Base-by-base conservation (phyloP, 2,329 filamentous ascomycete genomes). In the Fusarium sp. region DNA sequence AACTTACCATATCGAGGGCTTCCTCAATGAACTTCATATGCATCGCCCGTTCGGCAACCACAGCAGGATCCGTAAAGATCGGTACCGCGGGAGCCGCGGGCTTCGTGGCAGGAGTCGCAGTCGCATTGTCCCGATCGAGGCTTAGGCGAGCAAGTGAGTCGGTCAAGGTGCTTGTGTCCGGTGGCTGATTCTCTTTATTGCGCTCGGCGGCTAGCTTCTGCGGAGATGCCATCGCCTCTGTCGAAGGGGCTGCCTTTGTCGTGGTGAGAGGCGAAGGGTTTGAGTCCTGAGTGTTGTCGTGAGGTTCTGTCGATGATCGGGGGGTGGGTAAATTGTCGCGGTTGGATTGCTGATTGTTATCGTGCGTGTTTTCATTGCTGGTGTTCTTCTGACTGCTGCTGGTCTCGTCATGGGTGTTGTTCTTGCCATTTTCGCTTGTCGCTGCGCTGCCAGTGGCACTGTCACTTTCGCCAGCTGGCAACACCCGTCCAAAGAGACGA, bases 1-100 rank as follows among this genome's bases (percentile, higher is more conserved):
- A n/a, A 81, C 86, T 78, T 85, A 96, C 94, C 95, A 98, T 97
- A 76, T 92, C 88, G 76, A 98, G 89, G 72, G 95, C 95, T 82
- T 96, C 92, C 76, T 92, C 90, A 91, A 97, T 98, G 84, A 95
- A 98, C 50, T 81, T 82, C 75, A 83, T 76, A 67, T 84, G 82
- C 70, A 80, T 75, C 25, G 80, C 81, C 56, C 81, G 76, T 68
- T 83, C 82, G 20, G 79, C 80, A 35, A 79, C 66, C 18, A 81
- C 74, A 16, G 71, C 77, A 6, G 82, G 81, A 48, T 83, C 80
- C 32, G 77, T 72, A 43, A 68, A 71, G 48, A 74, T 70, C 2
- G 66, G 67, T 2, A 35, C 43, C 32, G 30, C 50, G 35, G 54
- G 50, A 5, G 45, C 14, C 14, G 18, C n/a, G 23, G 59, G 23